A percentile compares a stretch with the other conserved stretches of the same genome.
Conservation (phyloP, 1,284 basidiomycete species). For the Rhodotorula mucilaginosa region DNA sequence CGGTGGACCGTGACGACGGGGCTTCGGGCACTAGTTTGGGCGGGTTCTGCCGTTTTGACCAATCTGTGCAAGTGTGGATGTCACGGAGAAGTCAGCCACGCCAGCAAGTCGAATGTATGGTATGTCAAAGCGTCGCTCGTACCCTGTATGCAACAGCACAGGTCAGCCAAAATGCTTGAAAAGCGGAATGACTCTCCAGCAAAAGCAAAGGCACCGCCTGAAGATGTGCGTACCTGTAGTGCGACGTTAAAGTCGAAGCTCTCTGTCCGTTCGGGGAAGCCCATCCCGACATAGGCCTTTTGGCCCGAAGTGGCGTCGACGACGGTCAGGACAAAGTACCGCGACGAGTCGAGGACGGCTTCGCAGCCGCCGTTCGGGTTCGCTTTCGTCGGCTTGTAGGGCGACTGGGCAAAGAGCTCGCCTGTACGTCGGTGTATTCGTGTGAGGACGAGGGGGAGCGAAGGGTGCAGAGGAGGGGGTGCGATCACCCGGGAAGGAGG, state of each 20-base stretch:
- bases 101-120: too few relatives aligned
- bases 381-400: slow-evolving; percentile 74
- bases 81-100: neutral
- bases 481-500: slow-evolving; percentile 18
- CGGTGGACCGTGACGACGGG: slow-evolving; percentile 21
- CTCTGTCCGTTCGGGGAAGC: slow-evolving; percentile 80
- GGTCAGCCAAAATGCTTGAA: too few relatives aligned
- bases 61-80: slow-evolving; percentile 15
- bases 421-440: slow-evolving; percentile 33
- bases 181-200: too few relatives aligned
- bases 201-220: too few relatives aligned
- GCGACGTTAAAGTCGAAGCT: slow-evolving; percentile 95
- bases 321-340: slow-evolving; percentile 59
- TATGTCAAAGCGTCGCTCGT: too few relatives aligned
- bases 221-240: slow-evolving; percentile 71
- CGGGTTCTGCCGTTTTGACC: slow-evolving; percentile 51
- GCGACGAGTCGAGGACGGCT: slow-evolving; percentile 89
- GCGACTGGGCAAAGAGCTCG: slow-evolving; percentile 82
- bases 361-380: slow-evolving; percentile 67
- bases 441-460: neutral
- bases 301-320: slow-evolving; percentile 32
- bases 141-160: too few relatives aligned
- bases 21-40: slow-evolving; percentile 42
- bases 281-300: slow-evolving; percentile 76
- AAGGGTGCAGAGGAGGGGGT: neutral